A percentile compares a stretch with the other conserved stretches of the same genome.
These are phyloP conservation scores for Cytospora chrysosperma DNA, from an alignment of 2,329 filamentous ascomycete species.

Conservation along the genomic window DNA sequence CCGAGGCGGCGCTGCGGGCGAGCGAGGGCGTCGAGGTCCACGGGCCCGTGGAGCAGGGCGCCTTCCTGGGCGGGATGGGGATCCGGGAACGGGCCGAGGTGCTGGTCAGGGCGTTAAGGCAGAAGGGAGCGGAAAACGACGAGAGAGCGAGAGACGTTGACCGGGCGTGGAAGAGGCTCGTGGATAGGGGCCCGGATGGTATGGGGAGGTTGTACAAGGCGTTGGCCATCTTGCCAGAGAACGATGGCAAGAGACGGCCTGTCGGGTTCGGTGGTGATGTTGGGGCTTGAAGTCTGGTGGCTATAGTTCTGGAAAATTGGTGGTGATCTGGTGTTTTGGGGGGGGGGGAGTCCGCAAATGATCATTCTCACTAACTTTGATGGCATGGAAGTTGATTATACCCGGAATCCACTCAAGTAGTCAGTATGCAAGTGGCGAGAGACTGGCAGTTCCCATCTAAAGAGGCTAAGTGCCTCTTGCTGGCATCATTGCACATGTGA, in stretches of 20 bases:
- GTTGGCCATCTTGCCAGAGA: slow-evolving; percentile 84
- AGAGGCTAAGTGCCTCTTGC: not conserved
- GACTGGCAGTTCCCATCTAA: not conserved
- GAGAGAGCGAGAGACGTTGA: slow-evolving; percentile 62
- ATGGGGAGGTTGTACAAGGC: slow-evolving; percentile 97
- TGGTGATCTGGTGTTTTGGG: no score
- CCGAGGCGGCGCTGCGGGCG: slow-evolving; percentile 74
- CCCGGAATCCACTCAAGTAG: no score
- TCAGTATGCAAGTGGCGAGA: no score
- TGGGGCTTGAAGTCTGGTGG: slow-evolving; percentile 17
- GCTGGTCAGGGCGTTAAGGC: slow-evolving; percentile 50
- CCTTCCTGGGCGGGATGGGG: slow-evolving; percentile 78
- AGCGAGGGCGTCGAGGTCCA: slow-evolving; percentile 86
- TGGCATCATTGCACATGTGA: not conserved
- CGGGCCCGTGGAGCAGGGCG: slow-evolving; percentile 82
- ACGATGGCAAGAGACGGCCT: slow-evolving; percentile 68
- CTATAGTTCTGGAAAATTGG: no score
- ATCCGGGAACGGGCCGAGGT: slow-evolving; percentile 74
- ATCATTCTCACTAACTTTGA: not conserved
- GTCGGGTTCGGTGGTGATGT: slow-evolving; percentile 88
- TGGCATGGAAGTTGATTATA: no score
- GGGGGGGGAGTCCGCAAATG: not conserved
- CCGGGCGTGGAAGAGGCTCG: slow-evolving; percentile 73
- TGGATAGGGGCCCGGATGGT: slow-evolving; percentile 77
- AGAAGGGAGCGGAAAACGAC: slow-evolving; percentile 19